Evolutionary conservation across 2,329 filamentous ascomycete genomes (phyloP), one percentile per base, ranked within the genome.

Genomic region (Ceratocystis diversiconidia): DNA sequence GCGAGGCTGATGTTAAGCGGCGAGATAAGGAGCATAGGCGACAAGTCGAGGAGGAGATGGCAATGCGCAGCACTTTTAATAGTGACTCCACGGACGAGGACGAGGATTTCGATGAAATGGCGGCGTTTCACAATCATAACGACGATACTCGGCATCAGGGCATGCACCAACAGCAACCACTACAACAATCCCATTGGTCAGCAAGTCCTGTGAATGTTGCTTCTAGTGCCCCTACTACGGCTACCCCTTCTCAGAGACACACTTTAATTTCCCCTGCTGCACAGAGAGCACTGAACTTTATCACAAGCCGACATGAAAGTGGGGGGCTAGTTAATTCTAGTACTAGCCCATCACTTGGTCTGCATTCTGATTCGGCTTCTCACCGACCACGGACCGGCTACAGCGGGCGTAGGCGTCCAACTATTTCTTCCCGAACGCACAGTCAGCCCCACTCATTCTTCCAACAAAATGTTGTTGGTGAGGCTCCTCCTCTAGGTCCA

Each of bases 1-100:
- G 79, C 25, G 82, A 86, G 69, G 76, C 76, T 22, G 85, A 87
- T 48, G 77, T 79, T 66, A 80, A 78, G 63, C 74, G 77, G 65
- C 75, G 75, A 69, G 75, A 75, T 61, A 74, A 74, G 32, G 74
- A 77, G 52, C 73, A 75, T 7, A 70, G 72, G 25, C 71, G 71
- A 32, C 63, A 68, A 8, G 69, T 71, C 25, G 70, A 73, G 63
- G 71, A 71, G 32, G 70, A 71, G 28, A 19, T 48, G 12, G 73
- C 67, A 12, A 67, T 63, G 55, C 62, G 62, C 19, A 60, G 63
- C 25, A 59, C 50, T 6, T 73, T 74, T 7, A 73, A 73, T 5
- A 73, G 74, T 4, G 76, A 75, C 12, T 75, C 75, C 0, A 74
- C 76, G 1, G 76, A 77, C 1, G 74, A 75, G 7, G 76, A 78